Evolutionary conservation across 2,329 filamentous ascomycete genomes (phyloP), one percentile per base, ranked within the genome.

Genomic region (Penicillium sp.): DNA sequence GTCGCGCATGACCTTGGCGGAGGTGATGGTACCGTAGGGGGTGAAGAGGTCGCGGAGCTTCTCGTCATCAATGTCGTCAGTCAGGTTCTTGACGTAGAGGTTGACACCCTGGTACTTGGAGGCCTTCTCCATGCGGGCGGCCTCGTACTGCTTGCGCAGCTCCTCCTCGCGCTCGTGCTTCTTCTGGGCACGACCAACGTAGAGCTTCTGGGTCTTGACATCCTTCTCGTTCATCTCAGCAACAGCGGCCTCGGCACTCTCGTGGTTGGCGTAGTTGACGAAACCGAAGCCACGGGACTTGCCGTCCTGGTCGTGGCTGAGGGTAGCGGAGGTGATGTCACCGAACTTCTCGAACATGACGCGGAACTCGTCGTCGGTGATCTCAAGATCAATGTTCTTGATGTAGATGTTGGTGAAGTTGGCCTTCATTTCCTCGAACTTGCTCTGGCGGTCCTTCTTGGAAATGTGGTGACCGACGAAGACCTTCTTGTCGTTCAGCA

Each of bases 391-490:
- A 67, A 99, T 88, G 82, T 99, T 99, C 88, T 99, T 99, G 81
- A 99, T 90, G 81, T 99, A 99, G 78, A 99, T 88, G 77, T 99
- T 99, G 82, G 94, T 99, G 85, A 95, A 99, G 84, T 99, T 99
- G 77, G 94, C 94, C 88, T 99, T 99, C 93, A 99, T 99, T 84
- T 99, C 94, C 82, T 99, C 94, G 68, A 97, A 97, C 82, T 99
- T 99, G 90, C 91, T 96, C 85, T 97, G 94, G 70, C 94, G 93
- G 74, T 99, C 94, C 85, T 97, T 97, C 89, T 97, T 97, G 76
- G 94, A 92, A 71, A 99, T 97, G 81, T 99, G 94, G 80, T 97
- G 93, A 62, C 94, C 94, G 67, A 99, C 94, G 68, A 95, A 99
- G 62, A 99, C 94, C 86, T 99, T 99, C 88, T 99, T 99, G 86